Evolutionary conservation across 306 rosid genomes (phyloP).

Genomic region (Ammopiptanthus mongolicus): DNA sequence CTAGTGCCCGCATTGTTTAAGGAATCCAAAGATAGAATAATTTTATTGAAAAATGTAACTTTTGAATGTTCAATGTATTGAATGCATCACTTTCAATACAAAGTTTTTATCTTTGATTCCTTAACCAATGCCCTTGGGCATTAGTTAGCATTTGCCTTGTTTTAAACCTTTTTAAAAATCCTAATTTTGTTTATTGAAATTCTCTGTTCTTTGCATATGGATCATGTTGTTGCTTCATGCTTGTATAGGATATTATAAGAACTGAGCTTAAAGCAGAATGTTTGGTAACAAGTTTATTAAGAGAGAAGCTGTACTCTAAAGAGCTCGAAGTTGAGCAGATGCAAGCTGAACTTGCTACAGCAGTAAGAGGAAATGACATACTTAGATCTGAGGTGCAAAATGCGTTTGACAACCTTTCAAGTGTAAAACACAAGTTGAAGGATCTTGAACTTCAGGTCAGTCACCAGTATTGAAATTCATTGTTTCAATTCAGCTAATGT

Average conservation of each 20-base stretch:
- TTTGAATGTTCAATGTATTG: too few relatives aligned
- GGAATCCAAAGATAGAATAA: too few relatives aligned
- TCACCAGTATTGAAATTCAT: constrained; percentile 5
- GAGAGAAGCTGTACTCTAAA: constrained; percentile 79
- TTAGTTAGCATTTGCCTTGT: too few relatives aligned
- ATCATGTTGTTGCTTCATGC: neutral
- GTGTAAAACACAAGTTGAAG: constrained; percentile 57
- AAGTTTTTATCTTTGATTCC: too few relatives aligned
- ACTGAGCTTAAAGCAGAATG: constrained; percentile 81
- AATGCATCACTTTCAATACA: too few relatives aligned
- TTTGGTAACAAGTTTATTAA: constrained; percentile 62
- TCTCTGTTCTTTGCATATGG: neutral
- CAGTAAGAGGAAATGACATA: constrained; percentile 86
- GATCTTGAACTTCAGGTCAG: constrained; percentile 84
- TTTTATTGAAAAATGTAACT: too few relatives aligned
- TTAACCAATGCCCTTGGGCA: too few relatives aligned
- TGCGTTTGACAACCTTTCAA: constrained; percentile 67
- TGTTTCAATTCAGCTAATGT: neutral
- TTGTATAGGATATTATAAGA: constrained; percentile 50
- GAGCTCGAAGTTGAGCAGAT: constrained; percentile 84
- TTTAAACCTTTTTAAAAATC: neutral
- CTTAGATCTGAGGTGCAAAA: constrained; percentile 76
- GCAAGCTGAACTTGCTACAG: constrained; percentile 86
- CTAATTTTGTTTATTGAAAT: neutral
- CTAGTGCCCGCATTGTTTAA: too few relatives aligned